Base-by-base conservation (phyloP, 2,329 filamentous ascomycete species). In the Pseudogymnoascus sp. region DNA sequence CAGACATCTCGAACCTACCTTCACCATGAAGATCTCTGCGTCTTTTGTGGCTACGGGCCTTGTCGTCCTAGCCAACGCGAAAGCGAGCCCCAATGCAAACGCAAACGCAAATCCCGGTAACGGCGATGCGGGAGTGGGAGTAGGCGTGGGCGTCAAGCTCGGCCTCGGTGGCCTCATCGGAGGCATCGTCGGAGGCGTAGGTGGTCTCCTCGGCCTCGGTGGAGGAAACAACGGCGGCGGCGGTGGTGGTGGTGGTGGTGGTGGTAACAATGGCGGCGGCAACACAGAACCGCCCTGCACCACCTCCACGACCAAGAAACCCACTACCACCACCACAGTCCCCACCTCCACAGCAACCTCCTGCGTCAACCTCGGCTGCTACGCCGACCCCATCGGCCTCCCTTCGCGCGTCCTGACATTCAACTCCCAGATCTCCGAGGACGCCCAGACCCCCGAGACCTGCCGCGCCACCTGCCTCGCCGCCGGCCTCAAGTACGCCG, bases 391-490 rank as follows among this genome's bases (percentile, higher is more conserved):
- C 0, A 31, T 56, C 46, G 46, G 46, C 7, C 46, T 56, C 26
- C 46, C 46, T 8, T 33, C 46, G 46, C 46, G 46, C n/a, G 26
- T 56, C 26, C n/a, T 56, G 26, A 56, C 46, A 6, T 56, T 56
- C 46, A 60, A 60, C 59, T 37, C 37, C 16, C 59, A 37, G 19
- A 37, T 40, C 24, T 24, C 19, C 16, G 33, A 60, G 24, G 59
- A 16, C 8, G 59, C 33, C 33, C 37, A 37, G 33, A 60, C 59
- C 3, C 33, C 80, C 64, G 76, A 79, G 65, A 77, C 79, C 69
- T 80, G 77, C 75, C 81, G 78, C 66, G 75, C 75, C 1, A 79
- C 76, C 2, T 74, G 80, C 0, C 69, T 80, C 1, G 78, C 78
- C 6, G 79, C 79, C 70, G 71, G 73, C 37, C 72, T 74, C 40